Evolutionary conservation across 768 basidiomycete genomes (phyloP), one percentile per base, ranked within the genome.

Genomic region (Tricholoma sp.): DNA sequence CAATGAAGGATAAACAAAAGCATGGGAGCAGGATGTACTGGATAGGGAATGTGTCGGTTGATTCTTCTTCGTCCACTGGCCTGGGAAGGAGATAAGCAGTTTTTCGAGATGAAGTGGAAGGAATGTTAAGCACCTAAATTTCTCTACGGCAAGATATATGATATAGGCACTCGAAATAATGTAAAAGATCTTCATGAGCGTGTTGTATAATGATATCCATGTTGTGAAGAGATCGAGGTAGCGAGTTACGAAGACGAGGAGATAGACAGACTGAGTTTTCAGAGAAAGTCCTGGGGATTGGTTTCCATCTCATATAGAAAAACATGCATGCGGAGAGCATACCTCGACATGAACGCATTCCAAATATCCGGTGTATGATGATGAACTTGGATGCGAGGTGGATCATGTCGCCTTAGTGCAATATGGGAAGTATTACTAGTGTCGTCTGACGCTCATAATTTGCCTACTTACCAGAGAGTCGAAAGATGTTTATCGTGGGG

Each of bases 201-300:
- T 53, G 24, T 42, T 53, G 37, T 53, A 53, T 34, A 42, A 9
- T n/a, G 52, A 53, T 5, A 39, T 3, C 28, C 39, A 53, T 5
- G 4, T 31, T 15, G 33, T 36, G 10, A 58, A 52, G 36, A 41
- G 49, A 49, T 56, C 56, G 50, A 49, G 39, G 52, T 54, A 57
- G 55, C 55, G 59, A 18, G 54, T 41, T 32, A 44, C 50, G 49
- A 57, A 51, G 36, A 51, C 56, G 34, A 57, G n/a, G 4, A 33
- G 33, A 42, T 53, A 47, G 41, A 54, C 24, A 17, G 15, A 32
- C 39, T 53, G 52, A 17, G 52, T 53, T 28, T 41, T 39, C 2
- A 41, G 15, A 39, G 52, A 53, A 18, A 53, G 24, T 20, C 52
- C 52, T 28, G 31, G 24, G 20, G 3, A 12, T n/a, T 20, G n/a